Evolutionary conservation across 306 rosid genomes (phyloP).

Genomic region (Vigna hirtella): DNA sequence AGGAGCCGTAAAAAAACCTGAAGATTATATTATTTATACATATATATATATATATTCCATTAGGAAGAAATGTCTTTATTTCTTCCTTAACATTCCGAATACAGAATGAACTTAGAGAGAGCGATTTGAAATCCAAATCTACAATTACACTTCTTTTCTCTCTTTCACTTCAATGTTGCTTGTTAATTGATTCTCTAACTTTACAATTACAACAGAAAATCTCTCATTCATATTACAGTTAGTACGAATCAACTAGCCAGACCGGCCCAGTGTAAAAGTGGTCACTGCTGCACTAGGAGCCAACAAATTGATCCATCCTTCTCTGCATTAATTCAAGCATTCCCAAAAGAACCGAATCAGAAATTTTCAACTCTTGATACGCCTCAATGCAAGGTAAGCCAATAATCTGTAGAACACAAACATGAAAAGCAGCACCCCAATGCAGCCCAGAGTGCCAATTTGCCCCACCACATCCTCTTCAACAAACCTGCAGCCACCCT

Average conservation of each 20-base stretch:
- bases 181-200: slow-evolving; percentile 40
- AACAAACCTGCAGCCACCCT: slow-evolving; percentile 64
- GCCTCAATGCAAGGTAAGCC: slow-evolving; percentile 82
- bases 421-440: slow-evolving; percentile 70
- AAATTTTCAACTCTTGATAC: slow-evolving; percentile 58
- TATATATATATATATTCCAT: not conserved
- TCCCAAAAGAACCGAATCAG: not conserved
- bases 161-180: slow-evolving; percentile 37
- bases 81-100: slow-evolving; percentile 39
- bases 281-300: slow-evolving; percentile 34
- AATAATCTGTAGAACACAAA: slow-evolving; percentile 78
- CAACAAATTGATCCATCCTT: slow-evolving; percentile 44
- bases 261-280: slow-evolving; percentile 36
- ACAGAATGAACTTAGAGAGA: slow-evolving; percentile 45
- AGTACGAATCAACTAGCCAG: slow-evolving; percentile 41
- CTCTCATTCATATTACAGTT: slow-evolving; percentile 43
- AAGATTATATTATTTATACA: no score
- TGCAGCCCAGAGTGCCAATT: slow-evolving; percentile 62
- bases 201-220: slow-evolving; percentile 46
- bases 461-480: slow-evolving; percentile 87
- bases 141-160: slow-evolving; percentile 45
- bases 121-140: slow-evolving; percentile 43
- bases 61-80: slow-evolving; percentile 43
- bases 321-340: slow-evolving; percentile 1
- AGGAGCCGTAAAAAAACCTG: no score